phyloP scores from a whole-genome alignment of 441 rosid species.

The Croton laevigatus region DNA sequence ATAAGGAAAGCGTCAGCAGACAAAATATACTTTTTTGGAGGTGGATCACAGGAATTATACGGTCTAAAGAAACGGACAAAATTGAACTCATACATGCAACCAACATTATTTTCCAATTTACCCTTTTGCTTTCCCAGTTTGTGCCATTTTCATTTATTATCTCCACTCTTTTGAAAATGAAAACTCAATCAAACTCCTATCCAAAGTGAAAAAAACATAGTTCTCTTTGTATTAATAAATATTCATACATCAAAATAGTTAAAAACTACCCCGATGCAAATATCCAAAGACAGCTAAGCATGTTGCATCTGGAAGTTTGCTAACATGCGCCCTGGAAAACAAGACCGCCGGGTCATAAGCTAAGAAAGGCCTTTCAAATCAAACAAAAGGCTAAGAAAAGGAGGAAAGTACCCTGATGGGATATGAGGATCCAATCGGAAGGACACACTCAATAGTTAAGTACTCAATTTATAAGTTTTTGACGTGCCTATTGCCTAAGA shows the following conservation, averaged over 20 bases:
- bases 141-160: conserved; percentile 8
- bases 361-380: background rate
- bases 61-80: conserved; percentile 25
- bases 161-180: background rate
- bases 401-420: background rate
- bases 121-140: background rate
- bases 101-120: background rate
- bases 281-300: background rate
- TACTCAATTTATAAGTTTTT: no score
- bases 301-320: background rate
- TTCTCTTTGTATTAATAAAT: background rate
- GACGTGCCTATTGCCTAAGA: background rate
- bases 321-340: conserved; percentile 5
- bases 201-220: background rate
- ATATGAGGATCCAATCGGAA: conserved; percentile 1
- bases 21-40: conserved; percentile 41
- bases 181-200: conserved; percentile 1
- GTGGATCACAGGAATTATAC: conserved; percentile 34
- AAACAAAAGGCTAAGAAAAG: background rate
- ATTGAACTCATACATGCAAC: conserved; percentile 22
- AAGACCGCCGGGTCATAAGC: background rate
- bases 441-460: background rate
- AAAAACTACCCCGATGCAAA: background rate
- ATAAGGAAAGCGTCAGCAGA: conserved; percentile 29
- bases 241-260: background rate